phyloP scores from a whole-genome alignment of 345 rosid genomes.

The Sapria himalayana region DNA sequence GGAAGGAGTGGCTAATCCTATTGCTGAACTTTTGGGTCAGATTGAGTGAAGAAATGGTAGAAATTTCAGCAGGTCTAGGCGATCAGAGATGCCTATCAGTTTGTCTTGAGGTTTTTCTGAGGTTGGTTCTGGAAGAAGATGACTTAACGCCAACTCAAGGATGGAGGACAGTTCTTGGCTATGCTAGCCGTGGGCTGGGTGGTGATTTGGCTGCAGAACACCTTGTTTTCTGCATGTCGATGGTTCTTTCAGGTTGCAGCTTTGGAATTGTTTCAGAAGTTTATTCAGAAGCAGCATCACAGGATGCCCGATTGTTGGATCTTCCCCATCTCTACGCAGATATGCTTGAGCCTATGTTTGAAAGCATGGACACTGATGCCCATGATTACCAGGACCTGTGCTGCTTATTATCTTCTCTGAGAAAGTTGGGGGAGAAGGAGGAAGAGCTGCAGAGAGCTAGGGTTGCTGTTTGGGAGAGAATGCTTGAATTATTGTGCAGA shows the following conservation, averaged over 20 bases:
- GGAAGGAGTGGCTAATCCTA: constrained; percentile 81
- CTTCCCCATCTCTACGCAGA: constrained; percentile 38
- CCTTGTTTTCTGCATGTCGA: constrained; percentile 45
- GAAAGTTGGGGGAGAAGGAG: constrained; percentile 51
- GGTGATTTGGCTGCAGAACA: constrained; percentile 31
- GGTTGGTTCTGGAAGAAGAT: constrained; percentile 76
- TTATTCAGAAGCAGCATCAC: constrained; percentile 27
- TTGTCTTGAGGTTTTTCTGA: constrained; percentile 44
- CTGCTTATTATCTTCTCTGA: constrained; percentile 48
- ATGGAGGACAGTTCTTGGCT: constrained; percentile 43
- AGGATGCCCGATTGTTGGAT: constrained; percentile 17
- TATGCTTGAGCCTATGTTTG: constrained; percentile 43
- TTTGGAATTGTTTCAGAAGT: constrained; percentile 55
- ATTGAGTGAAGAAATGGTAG: constrained; percentile 58
- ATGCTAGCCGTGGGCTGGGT: constrained; percentile 25
- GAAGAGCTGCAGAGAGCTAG: constrained; percentile 53
- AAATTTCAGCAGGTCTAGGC: constrained; percentile 19
- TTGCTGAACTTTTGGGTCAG: constrained; percentile 63
- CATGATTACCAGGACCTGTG: constrained; percentile 28
- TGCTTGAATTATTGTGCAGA: constrained; percentile 46
- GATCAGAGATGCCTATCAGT: constrained; percentile 34
- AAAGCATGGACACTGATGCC: constrained; percentile 28
- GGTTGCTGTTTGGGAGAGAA: constrained; percentile 50
- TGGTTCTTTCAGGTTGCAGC: constrained; percentile 72
- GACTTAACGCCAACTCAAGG: constrained; percentile 78